Evolutionary conservation across 108 stramenopile genomes (phyloP), one percentile per base, ranked within the genome.

Genomic region (Nannochloropsis granulata): DNA sequence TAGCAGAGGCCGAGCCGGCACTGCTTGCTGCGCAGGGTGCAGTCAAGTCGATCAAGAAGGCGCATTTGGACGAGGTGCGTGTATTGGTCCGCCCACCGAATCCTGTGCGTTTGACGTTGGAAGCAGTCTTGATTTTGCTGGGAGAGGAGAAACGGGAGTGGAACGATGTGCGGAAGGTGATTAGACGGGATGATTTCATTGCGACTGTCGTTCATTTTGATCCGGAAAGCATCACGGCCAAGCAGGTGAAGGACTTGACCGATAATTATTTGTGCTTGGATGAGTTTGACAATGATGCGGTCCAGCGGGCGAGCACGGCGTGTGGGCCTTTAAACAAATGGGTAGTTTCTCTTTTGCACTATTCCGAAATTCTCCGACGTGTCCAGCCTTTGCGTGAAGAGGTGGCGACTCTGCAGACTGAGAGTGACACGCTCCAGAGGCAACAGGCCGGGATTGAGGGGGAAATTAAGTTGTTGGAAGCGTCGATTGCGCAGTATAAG

Each of bases 261-360:
- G 83, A 83, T 13, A 16, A 14, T 13, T 46, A 46, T 26, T 45
- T 83, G 26, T 19, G 44, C 34, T 43, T 43, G 43, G 82, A 82
- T 19, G 45, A 23, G 23, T 82, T 82, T 43, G 83, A 83, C 12
- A 26, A 85, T 23, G 90, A 90, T 8, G 24, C 46, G 2, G 92
- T 91, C 34, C 43, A 79, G 12, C 87, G 88, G 16, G 90, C 93
- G 19, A 90, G 90, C 23, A 86, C 90, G 83, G 99, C 99, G 21
- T 98, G 98, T 84, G 99, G 98, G 21, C 98, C 99, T 24, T 93
- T 99, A 21, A 98, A 94, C 86, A 90, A 94, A 79, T 99, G 99
- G 99, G 95, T 95, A 43, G 92, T 92, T 79, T 95, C 94, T 78
- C 97, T 98, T 86, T 93, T 99, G 24, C 91, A 93, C 78, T 99